Conservation (phyloP, 2,329 filamentous ascomycete species). For the Hypoxylon sp. region DNA sequence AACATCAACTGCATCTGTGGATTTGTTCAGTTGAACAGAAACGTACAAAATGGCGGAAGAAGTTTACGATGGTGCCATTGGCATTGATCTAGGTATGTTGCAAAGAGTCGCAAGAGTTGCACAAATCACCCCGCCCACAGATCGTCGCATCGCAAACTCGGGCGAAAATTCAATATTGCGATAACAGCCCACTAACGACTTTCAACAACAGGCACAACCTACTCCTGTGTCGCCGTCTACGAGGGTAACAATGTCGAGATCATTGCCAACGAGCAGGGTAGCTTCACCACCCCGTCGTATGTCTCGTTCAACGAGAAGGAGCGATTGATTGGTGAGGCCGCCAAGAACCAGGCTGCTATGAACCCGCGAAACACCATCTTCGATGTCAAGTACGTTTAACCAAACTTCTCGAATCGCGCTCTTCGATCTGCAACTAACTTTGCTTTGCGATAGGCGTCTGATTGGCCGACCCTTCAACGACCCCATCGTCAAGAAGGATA, state of each 20-base stretch:
- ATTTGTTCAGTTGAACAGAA: conserved; percentile 34
- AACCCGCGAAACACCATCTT: conserved; percentile 99
- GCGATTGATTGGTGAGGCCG: conserved; percentile 98
- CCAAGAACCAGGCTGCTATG: conserved; percentile 99
- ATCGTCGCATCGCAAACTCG: conserved; percentile 25
- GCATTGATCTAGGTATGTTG: conserved; percentile 96
- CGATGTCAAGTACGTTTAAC: conserved; percentile 88
- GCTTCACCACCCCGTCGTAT: conserved; percentile 98
- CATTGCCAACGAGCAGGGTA: conserved; percentile 99
- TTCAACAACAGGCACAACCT: conserved; percentile 84
- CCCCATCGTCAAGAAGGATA: conserved; percentile 97
- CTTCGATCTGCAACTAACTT: conserved; percentile 20
- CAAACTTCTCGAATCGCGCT: neutral
- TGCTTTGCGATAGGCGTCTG: conserved; percentile 76
- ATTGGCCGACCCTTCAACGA: conserved; percentile 97
- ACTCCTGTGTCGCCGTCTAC: conserved; percentile 99
- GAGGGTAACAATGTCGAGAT: conserved; percentile 99
- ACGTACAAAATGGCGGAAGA: conserved; percentile 85
- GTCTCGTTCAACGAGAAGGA: conserved; percentile 99
- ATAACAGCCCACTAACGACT: conserved; percentile 44
- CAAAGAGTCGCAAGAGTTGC: conserved; percentile 2
- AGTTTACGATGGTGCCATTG: conserved; percentile 99
- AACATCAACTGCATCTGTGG: conserved; percentile 39
- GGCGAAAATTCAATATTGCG: conserved; percentile 17
- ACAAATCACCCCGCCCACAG: conserved; percentile 1